phyloP scores from a whole-genome alignment of 805 yeast species.

The Candida suzukii region DNA sequence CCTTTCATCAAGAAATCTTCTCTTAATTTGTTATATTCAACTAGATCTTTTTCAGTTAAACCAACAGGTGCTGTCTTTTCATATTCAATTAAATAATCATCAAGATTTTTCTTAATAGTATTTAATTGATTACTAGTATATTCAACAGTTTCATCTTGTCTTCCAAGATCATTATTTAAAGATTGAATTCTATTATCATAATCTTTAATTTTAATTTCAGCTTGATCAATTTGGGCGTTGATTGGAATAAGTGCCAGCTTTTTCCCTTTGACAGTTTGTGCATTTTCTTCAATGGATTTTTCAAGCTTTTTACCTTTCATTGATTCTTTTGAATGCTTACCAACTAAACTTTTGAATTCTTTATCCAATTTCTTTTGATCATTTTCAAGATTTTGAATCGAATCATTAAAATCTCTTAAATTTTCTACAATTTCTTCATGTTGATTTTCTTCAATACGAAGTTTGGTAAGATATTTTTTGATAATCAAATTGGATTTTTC shows the following conservation, averaged over 20 bases:
- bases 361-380: constrained; percentile 18
- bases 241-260: constrained; percentile 54
- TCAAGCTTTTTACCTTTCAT: constrained; percentile 35
- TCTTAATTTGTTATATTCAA: constrained; percentile 53
- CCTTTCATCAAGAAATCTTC: constrained; percentile 45
- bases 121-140: constrained; percentile 40
- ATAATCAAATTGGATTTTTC: constrained; percentile 43
- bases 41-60: constrained; percentile 43
- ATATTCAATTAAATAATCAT: constrained; percentile 3
- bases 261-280: constrained; percentile 34
- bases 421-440: constrained; percentile 29
- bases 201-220: constrained; percentile 37
- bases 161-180: constrained; percentile 41
- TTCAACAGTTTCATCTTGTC: constrained; percentile 39
- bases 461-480: constrained; percentile 50
- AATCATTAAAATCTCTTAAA: constrained; percentile 28
- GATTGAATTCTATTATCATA: constrained; percentile 42
- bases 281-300: constrained; percentile 28
- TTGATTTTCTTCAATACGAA: constrained; percentile 51
- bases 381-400: constrained; percentile 28
- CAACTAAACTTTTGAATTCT: constrained; percentile 21
- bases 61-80: constrained; percentile 3
- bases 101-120: constrained; percentile 17
- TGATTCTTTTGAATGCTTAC: constrained; percentile 40
- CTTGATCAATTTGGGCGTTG: constrained; percentile 45